Percentiles rank a stretch among this genome's conserved stretches.
These are phyloP conservation scores for Hirsutella thompsonii DNA, from an alignment of 2,329 filamentous ascomycete genomes.

Conservation along the genomic window DNA sequence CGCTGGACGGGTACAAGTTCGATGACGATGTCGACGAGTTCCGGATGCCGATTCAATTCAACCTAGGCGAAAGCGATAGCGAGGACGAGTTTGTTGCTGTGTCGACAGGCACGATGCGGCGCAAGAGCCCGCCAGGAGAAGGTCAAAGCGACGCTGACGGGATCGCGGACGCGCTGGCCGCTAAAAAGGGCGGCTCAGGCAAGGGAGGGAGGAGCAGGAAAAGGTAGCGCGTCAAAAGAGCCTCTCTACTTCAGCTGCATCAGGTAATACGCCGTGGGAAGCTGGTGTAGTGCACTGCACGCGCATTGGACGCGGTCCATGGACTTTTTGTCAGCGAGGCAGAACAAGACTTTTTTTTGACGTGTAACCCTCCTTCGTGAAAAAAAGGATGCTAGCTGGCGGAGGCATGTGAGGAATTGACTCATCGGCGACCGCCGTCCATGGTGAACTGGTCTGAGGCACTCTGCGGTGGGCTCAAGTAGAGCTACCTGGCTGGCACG, in stretches of 20 bases:
- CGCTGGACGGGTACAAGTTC: slow-evolving; percentile 53
- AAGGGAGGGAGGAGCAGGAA: slow-evolving; percentile 29
- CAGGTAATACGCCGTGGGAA: background rate
- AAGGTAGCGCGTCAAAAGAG: slow-evolving; percentile 12
- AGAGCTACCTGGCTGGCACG: background rate
- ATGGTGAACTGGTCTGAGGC: background rate
- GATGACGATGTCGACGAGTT: slow-evolving; percentile 55
- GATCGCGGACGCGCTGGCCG: slow-evolving; percentile 26
- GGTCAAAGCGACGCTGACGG: slow-evolving; percentile 48
- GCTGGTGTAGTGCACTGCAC: background rate
- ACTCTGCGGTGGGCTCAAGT: background rate
- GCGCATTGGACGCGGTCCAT: background rate
- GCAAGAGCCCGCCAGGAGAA: slow-evolving; percentile 63
- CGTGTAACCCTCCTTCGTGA: background rate
- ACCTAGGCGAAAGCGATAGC: slow-evolving; percentile 86
- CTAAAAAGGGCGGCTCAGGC: slow-evolving; percentile 24
- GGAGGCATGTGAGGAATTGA: background rate
- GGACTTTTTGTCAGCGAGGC: background rate
- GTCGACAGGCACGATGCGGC: slow-evolving; percentile 69
- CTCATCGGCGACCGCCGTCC: background rate
- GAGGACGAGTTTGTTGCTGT: slow-evolving; percentile 73
- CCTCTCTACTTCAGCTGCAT: background rate
- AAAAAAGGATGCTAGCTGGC: background rate
- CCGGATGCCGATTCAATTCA: slow-evolving; percentile 83
- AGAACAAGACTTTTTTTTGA: background rate